Base-by-base conservation (phyloP, 352 stramenopile genomes). In the Aphanomyces astaci region DNA sequence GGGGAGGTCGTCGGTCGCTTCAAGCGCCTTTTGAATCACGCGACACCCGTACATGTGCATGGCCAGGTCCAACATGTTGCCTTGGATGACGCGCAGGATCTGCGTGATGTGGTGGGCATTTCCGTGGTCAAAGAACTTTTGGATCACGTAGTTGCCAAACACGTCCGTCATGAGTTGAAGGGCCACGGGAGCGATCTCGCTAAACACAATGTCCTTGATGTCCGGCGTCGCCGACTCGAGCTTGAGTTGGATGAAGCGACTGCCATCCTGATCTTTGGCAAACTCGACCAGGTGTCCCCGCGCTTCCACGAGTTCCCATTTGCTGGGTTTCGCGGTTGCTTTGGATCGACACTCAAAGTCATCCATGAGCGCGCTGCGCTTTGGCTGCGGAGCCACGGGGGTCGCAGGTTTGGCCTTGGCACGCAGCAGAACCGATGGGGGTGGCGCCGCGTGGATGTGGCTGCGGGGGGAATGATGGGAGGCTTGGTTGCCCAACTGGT, bases 141-240 rank as follows among this genome's bases (percentile, higher is more conserved):
- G 97, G 40, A 99, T 96, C 28, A 99, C 96, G 71, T 99, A 99
- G 76, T 99, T 99, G 19, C 97, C 97, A 76, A 99, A 99, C 5
- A 99, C 96, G 63, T 96, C 88, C 31, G 83, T 92, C 89, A 96
- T 96, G 48, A 96, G 71, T 48, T 79, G 31, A 22, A 95, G 75
- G 17, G 82, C 87, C 40, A 90, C 82, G 11, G 84, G 83, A 28
- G 82, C 89, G n/a, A 95, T 81, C 60, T 96, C 89, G 39, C 80
- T 79, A 63, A 96, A 95, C 7, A 87, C 82, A 1, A 88, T 77
- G 19, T 84, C 66, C 63, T 91, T 91, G 28, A 76, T 66, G 19
- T 79, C 75, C 11, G 94, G 81, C 31, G 89, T 82, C 0, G 87
- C 89, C 49, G 87, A 91, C 64, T 96, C 89, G 31, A 96, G 72